Evolutionary conservation across 148 eudicot genomes (phyloP), one percentile per base, ranked within the genome.

Genomic region (Rhododendron molle): DNA sequence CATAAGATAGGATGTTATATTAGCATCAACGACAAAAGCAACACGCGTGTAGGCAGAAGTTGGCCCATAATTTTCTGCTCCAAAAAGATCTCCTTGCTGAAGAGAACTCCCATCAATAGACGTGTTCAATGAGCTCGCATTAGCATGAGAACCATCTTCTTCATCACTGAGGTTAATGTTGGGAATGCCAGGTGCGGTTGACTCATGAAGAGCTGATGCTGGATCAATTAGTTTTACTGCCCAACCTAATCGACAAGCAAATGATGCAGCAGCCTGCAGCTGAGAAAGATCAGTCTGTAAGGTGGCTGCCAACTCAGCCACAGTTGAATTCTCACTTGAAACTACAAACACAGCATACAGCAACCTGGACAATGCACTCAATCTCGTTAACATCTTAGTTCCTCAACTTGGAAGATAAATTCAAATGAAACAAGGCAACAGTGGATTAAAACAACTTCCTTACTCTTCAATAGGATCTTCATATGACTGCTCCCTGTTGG

Each of bases 391-490:
- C 34, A 72, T 73, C 28, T 76, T 49, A 72, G 72, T n/a, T 54
- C 82, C 78, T 32, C 36, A 62, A 78, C 47, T 87, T 62, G 80
- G 84, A 73, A 84, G 36, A 78, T 16, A 36, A 20, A 78, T 9
- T 21, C n/a, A 46, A 83, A 67, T 62, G 86, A 82, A 87, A 87
- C 9, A 86, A 40, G 44, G 80, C 82, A 71, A 69, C 85, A 3
- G 38, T 54, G 69, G 62, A 50, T 54, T 67, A 76, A 86, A 52
- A 86, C 32, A 86, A 81, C 50, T 84, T 38, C 83, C 96, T 94
- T 97, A 96, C 99, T 97, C 99, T 92, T 97, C 99, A 86, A 95
- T 97, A 65, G 98, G 99, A 84, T 97, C 99, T 95, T 97, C 99
- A 86, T 97, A 97, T 13, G 94, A 91, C 90, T 95, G 98, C 91